Conservation (phyloP, 2,329 filamentous ascomycete genomes). For the Bipolaris oryzae region DNA sequence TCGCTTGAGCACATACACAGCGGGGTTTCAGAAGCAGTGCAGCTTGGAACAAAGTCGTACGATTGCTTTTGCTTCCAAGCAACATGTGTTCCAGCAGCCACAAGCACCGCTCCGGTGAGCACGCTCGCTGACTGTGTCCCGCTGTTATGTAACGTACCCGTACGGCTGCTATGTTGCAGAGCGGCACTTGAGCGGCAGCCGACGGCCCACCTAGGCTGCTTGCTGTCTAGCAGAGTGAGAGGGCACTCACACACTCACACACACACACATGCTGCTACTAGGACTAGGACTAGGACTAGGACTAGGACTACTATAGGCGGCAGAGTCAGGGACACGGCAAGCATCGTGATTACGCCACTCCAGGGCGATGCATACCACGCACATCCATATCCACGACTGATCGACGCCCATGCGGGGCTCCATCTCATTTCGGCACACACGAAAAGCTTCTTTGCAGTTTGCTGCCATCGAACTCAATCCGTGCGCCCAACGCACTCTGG, state of each 20-base stretch:
- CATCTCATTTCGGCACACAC: constrained; percentile 14
- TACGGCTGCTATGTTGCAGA: no score
- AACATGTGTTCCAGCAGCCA: background rate
- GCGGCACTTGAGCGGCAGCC: no score
- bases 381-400: constrained; percentile 8
- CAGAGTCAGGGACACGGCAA: background rate
- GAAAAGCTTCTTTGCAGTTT: constrained; percentile 19
- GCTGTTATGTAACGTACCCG: no score
- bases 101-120: background rate
- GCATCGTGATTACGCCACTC: constrained; percentile 7
- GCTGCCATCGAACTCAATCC: constrained; percentile 12
- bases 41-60: constrained; percentile 11
- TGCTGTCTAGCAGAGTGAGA: no score
- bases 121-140: background rate
- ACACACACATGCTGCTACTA: no score
- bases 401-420: constrained; percentile 15
- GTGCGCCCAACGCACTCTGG: constrained; percentile 5
- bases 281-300: no score
- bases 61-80: constrained; percentile 9
- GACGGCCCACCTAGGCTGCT: no score
- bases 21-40: constrained; percentile 14
- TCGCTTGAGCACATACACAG: constrained; percentile 14
- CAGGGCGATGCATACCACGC: constrained; percentile 2
- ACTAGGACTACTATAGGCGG: no score
- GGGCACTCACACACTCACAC: no score